These are phyloP conservation scores for Microbotryum saponariae DNA, from an alignment of 1,284 basidiomycete genomes.

Conservation along the genomic window DNA sequence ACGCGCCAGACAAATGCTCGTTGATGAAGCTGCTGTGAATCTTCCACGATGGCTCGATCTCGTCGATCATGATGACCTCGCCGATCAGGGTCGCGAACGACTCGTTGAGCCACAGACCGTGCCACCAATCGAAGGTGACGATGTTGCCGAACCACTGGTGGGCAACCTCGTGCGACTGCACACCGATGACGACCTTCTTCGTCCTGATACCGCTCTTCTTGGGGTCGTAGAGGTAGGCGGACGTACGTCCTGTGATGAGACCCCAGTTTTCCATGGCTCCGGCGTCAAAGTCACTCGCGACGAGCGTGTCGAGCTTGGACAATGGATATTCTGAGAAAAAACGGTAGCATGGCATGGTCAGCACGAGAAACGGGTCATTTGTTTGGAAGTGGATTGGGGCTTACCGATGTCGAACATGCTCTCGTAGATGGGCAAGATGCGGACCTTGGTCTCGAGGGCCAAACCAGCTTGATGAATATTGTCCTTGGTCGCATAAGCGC, in stretches of 20 bases:
- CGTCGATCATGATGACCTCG: conserved; percentile 80
- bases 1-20: conserved; percentile 51
- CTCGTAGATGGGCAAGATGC: conserved; percentile 82
- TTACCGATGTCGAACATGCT: conserved; percentile 44
- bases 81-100: conserved; percentile 76
- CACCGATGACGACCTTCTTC: conserved; percentile 39
- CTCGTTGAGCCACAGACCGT: conserved; percentile 39
- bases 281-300: conserved; percentile 66
- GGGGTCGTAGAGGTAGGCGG: conserved; percentile 67
- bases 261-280: conserved; percentile 83
- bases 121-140: conserved; percentile 31
- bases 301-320: conserved; percentile 83
- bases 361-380: neutral
- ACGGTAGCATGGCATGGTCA: conserved; percentile 49
- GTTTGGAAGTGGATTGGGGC: neutral
- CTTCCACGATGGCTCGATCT: conserved; percentile 51
- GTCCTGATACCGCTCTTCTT: conserved; percentile 38
- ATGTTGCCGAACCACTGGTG: conserved; percentile 31
- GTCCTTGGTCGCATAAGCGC: conserved; percentile 81
- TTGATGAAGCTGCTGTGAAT: conserved; percentile 49
- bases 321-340: conserved; percentile 76
- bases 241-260: conserved; percentile 82
- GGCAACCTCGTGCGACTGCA: conserved; percentile 42
- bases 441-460: conserved; percentile 79
- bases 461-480: conserved; percentile 65